phyloP scores from a whole-genome alignment of 371 early-diverging fungal species.

The Rhizopus stolonifer region DNA sequence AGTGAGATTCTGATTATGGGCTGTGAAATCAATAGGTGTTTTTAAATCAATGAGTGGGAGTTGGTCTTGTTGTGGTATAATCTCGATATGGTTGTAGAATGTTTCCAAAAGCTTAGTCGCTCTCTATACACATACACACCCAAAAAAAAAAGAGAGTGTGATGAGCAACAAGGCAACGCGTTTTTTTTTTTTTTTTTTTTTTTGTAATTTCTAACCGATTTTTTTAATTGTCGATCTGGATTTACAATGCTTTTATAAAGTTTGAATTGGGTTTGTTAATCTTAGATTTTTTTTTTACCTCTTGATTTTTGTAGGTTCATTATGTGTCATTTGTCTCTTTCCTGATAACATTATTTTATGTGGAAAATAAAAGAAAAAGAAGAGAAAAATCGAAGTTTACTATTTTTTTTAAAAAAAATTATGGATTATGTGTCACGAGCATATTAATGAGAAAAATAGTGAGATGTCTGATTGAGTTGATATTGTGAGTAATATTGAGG shows the following conservation, averaged over 20 bases:
- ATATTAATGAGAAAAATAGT: background rate
- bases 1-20: background rate
- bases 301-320: background rate
- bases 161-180: no score
- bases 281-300: background rate
- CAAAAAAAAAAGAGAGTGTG: no score
- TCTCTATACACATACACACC: conserved; percentile 1
- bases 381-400: background rate
- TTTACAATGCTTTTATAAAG: background rate
- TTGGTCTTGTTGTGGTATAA: background rate
- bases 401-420: no score
- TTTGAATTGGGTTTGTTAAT: background rate
- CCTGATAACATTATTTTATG: background rate
- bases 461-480: background rate
- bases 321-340: background rate
- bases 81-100: conserved; percentile 8
- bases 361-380: background rate
- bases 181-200: no score
- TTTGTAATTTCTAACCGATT: background rate
- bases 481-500: background rate
- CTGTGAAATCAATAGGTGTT: background rate
- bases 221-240: background rate
- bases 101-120: conserved; percentile 9
- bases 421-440: no score
- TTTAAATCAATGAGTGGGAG: conserved; percentile 8